Evolutionary conservation across 169 alveolate species (phyloP).

Genomic region (Plasmodium vivax): DNA sequence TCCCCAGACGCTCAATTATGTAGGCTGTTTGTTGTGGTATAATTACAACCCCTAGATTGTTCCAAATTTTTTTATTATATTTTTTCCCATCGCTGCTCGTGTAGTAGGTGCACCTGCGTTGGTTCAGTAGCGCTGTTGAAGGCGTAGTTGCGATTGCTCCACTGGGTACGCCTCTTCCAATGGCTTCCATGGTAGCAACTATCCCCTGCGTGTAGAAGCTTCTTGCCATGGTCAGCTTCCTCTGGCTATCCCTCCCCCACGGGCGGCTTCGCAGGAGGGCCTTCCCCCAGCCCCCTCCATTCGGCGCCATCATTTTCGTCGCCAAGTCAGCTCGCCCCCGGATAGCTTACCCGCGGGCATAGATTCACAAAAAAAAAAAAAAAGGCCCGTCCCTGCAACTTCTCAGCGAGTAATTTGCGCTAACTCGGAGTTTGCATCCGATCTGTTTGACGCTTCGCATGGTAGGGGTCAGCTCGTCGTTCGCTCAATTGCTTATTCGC

Average conservation of each 20-base stretch:
- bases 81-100: conserved; percentile 63
- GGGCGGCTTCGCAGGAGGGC: not conserved
- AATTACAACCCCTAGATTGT: conserved; percentile 85
- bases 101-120: conserved; percentile 20
- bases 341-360: not conserved
- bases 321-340: not conserved
- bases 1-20: conserved; percentile 93
- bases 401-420: not conserved
- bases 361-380: not conserved
- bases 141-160: not conserved
- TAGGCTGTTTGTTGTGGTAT: conserved; percentile 95
- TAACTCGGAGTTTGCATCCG: not conserved
- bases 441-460: not conserved
- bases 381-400: not conserved
- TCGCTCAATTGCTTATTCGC: too few species aligned
- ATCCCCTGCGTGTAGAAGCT: not conserved
- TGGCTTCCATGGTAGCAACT: not conserved
- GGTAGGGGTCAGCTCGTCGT: not conserved
- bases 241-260: not conserved
- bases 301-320: not conserved
- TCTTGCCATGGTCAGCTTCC: not conserved
- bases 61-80: conserved; percentile 21
- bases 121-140: not conserved
- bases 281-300: not conserved
- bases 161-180: not conserved